Evolutionary conservation across 106 monocot genomes (phyloP).

Genomic region (Dendrobium chrysotoxum): DNA sequence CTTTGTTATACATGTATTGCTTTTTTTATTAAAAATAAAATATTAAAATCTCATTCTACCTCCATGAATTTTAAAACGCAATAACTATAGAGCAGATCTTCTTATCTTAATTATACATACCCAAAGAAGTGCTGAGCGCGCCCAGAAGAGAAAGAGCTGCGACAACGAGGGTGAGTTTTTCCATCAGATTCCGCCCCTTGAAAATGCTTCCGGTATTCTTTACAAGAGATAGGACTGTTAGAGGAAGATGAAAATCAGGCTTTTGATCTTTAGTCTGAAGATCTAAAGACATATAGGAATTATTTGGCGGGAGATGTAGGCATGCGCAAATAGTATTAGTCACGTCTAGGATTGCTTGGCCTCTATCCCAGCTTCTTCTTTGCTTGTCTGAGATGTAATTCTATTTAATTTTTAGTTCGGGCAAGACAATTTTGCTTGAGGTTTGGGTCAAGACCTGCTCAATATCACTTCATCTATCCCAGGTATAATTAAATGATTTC

Average conservation of each 20-base stretch:
- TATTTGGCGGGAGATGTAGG: not conserved
- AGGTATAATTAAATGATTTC: too few relatives aligned
- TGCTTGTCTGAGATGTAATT: not conserved
- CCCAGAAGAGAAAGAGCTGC: slow-evolving; percentile 1
- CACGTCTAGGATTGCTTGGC: not conserved
- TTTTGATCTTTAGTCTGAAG: not conserved
- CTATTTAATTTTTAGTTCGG: not conserved
- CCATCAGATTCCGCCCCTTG: not conserved
- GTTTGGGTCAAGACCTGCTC: too few relatives aligned
- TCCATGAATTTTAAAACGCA: too few relatives aligned
- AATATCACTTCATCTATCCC: too few relatives aligned
- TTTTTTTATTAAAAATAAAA: too few relatives aligned
- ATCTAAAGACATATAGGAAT: not conserved
- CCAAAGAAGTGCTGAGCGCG: slow-evolving; percentile 3
- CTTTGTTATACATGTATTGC: too few relatives aligned
- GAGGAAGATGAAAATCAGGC: not conserved
- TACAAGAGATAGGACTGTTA: not conserved
- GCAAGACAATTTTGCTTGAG: too few relatives aligned
- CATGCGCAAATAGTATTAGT: not conserved
- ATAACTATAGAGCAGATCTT: too few relatives aligned
- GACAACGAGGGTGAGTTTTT: not conserved
- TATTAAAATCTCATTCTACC: too few relatives aligned
- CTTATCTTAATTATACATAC: not conserved
- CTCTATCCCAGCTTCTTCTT: not conserved
- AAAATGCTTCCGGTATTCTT: not conserved